A percentile compares a stretch with the other conserved stretches of the same genome.
Conservation (phyloP, 2,329 filamentous ascomycete genomes). For the Diaporthe sp. region DNA sequence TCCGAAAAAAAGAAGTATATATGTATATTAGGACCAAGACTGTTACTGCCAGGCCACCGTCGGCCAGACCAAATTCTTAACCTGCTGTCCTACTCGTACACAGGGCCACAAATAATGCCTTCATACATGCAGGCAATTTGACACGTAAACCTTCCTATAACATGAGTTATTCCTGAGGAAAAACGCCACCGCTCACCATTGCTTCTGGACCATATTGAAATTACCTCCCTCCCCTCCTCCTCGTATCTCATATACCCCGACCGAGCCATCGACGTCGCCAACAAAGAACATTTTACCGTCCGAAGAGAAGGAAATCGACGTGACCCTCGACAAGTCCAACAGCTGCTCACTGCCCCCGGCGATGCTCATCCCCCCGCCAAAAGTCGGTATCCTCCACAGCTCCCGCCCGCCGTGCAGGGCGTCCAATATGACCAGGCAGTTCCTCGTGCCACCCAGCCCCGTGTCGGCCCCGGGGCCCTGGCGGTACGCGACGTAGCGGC, state of each 20-base stretch:
- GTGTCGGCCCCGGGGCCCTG: conserved; percentile 44
- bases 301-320: conserved; percentile 54
- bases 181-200: not conserved
- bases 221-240: conserved; percentile 40
- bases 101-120: not conserved
- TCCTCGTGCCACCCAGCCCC: conserved; percentile 14
- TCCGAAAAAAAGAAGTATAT: too few species aligned
- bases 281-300: conserved; percentile 55
- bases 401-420: conserved; percentile 51
- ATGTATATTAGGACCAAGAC: too few species aligned
- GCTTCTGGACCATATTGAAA: not conserved
- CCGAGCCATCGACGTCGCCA: conserved; percentile 51
- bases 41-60: not conserved
- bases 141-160: not conserved
- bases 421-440: conserved; percentile 53
- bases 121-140: not conserved
- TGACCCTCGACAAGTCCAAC: conserved; percentile 53
- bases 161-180: too few species aligned
- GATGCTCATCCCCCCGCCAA: conserved; percentile 37
- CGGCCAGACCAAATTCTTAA: not conserved
- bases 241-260: conserved; percentile 54
- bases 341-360: conserved; percentile 51
- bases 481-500: conserved; percentile 57
- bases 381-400: conserved; percentile 55
- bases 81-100: not conserved